Evolutionary conservation across 495 filamentous ascomycete species (phyloP).

Genomic region (Astrothelium macrocarpum): DNA sequence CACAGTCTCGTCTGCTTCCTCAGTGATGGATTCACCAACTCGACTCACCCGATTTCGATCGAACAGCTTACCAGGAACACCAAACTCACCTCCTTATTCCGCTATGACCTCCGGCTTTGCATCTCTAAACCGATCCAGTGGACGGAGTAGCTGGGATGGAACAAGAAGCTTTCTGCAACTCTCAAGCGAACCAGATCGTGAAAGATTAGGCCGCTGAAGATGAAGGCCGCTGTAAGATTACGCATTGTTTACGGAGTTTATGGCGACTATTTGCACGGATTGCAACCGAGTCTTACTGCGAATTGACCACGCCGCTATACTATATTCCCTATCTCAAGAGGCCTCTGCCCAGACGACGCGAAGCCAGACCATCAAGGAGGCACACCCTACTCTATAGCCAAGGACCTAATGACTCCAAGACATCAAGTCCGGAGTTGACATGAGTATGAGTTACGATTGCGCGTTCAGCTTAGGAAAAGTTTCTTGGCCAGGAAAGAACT

Average conservation of each 20-base stretch:
- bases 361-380: too few relatives aligned
- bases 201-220: background rate
- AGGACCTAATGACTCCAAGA: too few relatives aligned
- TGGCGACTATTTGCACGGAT: background rate
- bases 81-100: background rate
- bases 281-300: background rate
- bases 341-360: background rate
- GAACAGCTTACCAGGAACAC: background rate
- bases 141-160: background rate
- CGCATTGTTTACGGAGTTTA: background rate
- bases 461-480: too few relatives aligned
- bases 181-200: background rate
- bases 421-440: too few relatives aligned
- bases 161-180: background rate
- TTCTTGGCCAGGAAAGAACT: too few relatives aligned
- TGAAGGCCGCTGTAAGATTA: background rate
- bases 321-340: background rate
- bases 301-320: background rate
- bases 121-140: background rate
- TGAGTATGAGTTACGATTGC: too few relatives aligned
- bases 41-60: background rate
- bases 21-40: background rate
- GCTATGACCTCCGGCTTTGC: background rate
- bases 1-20: background rate
- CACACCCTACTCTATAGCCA: too few relatives aligned